Percentiles rank a stretch among this genome's conserved stretches.
Evolutionary conservation across 805 yeast genomes (phyloP).

Genomic region (Kodamaea kakaduensis): DNA sequence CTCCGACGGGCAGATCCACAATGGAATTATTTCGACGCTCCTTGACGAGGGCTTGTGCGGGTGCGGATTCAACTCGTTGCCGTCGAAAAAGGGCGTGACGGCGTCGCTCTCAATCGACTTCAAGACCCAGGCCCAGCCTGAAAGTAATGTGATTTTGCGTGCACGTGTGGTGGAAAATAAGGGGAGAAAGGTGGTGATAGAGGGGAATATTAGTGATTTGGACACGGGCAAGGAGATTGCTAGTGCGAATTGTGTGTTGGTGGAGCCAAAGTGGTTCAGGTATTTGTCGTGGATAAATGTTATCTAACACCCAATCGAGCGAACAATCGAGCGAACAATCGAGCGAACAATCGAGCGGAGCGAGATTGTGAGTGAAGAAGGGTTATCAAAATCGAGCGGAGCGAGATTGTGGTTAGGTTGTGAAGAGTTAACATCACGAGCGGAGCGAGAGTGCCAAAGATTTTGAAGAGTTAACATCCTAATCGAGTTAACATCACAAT

Average conservation of each 20-base stretch:
- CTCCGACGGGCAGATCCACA: constrained; percentile 70
- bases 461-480: no score
- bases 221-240: constrained; percentile 41
- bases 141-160: constrained; percentile 58
- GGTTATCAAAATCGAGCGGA: no score
- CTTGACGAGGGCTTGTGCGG: constrained; percentile 82
- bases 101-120: constrained; percentile 70
- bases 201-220: constrained; percentile 59
- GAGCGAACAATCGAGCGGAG: no score
- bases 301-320: no score
- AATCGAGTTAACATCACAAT: no score
- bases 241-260: constrained; percentile 63
- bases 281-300: constrained; percentile 46
- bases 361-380: no score
- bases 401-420: no score
- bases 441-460: no score
- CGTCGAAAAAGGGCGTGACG: constrained; percentile 83
- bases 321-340: no score
- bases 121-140: constrained; percentile 57
- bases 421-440: no score
- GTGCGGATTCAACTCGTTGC: constrained; percentile 80
- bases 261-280: constrained; percentile 87
- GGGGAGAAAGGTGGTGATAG: constrained; percentile 80
- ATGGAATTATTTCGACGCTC: constrained; percentile 74
- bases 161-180: constrained; percentile 63